phyloP scores from a whole-genome alignment of 2,329 filamentous ascomycete species.

The Fusarium odoratissimum region DNA sequence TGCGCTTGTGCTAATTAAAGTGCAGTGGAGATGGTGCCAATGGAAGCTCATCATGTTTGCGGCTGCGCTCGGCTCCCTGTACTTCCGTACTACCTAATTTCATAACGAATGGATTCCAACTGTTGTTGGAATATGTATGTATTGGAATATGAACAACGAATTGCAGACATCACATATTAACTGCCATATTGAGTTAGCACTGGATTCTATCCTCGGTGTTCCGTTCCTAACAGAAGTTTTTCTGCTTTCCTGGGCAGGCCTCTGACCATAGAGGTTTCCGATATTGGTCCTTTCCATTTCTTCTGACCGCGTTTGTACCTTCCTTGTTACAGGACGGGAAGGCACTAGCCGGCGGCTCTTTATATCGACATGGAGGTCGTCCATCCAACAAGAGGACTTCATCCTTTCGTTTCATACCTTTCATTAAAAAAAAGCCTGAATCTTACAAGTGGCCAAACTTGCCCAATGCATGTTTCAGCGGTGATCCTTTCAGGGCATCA shows the following conservation, averaged over 20 bases:
- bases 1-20: slow-evolving; percentile 23
- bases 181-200: not conserved
- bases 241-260: not conserved
- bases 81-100: slow-evolving; percentile 15
- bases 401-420: not conserved
- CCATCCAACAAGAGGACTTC: not conserved
- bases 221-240: not conserved
- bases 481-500: not conserved
- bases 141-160: not conserved
- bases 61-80: slow-evolving; percentile 29
- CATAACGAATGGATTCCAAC: not conserved
- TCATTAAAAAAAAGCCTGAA: not conserved
- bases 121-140: not conserved
- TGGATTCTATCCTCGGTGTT: not conserved
- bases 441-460: not conserved
- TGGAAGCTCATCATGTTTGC: slow-evolving; percentile 8
- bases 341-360: not conserved
- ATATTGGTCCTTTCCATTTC: slow-evolving; percentile 6
- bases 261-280: slow-evolving; percentile 3
- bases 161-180: not conserved
- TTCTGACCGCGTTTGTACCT: slow-evolving; percentile 1
- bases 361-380: not conserved
- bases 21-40: slow-evolving; percentile 11
- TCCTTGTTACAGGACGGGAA: not conserved
- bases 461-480: not conserved